Percentiles rank a stretch among this genome's conserved stretches.
Conservation (phyloP, 768 basidiomycete species). For the Pulveroboletus sp. region DNA sequence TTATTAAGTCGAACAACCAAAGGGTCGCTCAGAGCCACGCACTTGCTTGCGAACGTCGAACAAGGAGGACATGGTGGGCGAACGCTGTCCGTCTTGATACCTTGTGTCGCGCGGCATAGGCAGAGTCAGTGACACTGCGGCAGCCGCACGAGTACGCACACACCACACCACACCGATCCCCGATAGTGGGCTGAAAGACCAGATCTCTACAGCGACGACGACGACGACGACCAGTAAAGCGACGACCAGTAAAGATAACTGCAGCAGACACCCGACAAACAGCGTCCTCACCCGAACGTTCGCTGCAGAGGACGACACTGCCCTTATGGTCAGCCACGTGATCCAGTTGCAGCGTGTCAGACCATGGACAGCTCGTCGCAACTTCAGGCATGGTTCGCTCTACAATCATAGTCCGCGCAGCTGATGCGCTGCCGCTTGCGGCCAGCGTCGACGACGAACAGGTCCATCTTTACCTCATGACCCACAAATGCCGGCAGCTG, state of each 20-base stretch:
- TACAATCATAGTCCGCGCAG: constrained; percentile 79
- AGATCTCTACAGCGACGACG: too few species aligned
- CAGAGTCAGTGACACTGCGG: too few species aligned
- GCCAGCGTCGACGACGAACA: constrained; percentile 97
- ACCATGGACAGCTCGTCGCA: not conserved
- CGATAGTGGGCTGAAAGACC: not conserved
- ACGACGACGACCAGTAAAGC: too few species aligned
- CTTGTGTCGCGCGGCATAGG: too few species aligned
- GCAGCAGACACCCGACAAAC: too few species aligned
- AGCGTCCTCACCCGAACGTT: too few species aligned
- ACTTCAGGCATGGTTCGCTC: constrained; percentile 68
- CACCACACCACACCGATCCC: too few species aligned
- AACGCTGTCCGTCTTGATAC: too few species aligned
- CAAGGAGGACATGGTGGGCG: constrained; percentile 35
- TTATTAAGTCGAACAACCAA: constrained; percentile 1
- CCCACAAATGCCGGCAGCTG: not conserved
- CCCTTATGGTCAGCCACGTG: constrained; percentile 9
- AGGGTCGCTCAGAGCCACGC: constrained; percentile 4
- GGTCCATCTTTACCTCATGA: constrained; percentile 40
- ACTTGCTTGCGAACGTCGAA: constrained; percentile 75
- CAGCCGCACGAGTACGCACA: too few species aligned
- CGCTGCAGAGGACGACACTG: too few species aligned
- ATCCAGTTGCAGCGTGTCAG: constrained; percentile 1
- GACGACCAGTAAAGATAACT: too few species aligned
- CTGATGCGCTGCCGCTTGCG: constrained; percentile 85